These are phyloP conservation scores for Tricholoma sp. DNA, from an alignment of 768 basidiomycete genomes.

Conservation along the genomic window DNA sequence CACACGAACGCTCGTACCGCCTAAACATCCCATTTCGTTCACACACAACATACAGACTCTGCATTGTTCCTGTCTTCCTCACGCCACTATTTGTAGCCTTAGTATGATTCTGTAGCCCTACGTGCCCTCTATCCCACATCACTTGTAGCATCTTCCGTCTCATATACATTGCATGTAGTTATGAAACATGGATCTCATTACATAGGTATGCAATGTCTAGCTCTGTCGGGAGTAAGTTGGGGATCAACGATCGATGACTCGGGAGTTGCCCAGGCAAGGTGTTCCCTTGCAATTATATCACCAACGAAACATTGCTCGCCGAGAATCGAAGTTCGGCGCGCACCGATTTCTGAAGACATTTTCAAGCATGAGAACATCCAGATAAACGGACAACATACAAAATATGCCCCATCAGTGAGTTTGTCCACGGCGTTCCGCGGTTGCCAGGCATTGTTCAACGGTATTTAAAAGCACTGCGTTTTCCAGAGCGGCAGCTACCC, in stretches of 20 bases:
- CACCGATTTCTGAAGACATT: not conserved
- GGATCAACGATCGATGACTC: not conserved
- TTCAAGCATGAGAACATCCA: not conserved
- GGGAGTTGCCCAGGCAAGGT: not conserved
- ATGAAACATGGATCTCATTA: not conserved
- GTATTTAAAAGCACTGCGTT: slow-evolving; percentile 83
- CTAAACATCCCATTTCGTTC: not conserved
- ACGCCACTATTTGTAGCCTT: slow-evolving; percentile 21
- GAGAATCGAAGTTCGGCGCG: not conserved
- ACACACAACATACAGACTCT: slow-evolving; percentile 1
- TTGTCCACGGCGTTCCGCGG: slow-evolving; percentile 27
- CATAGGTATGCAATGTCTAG: not conserved
- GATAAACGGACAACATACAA: slow-evolving; percentile 9
- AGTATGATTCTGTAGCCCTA: slow-evolving; percentile 14
- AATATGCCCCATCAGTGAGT: slow-evolving; percentile 13
- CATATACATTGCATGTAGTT: not conserved
- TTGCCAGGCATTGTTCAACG: slow-evolving; percentile 62
- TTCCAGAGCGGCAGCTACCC: slow-evolving; percentile 95
- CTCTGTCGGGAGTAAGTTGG: too few relatives aligned
- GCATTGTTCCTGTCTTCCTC: slow-evolving; percentile 4
- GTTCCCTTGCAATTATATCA: not conserved
- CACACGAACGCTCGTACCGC: not conserved
- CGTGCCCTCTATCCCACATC: slow-evolving; percentile 2
- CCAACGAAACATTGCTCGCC: not conserved
- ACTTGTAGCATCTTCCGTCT: slow-evolving; percentile 16